These are phyloP conservation scores for Panicum virgatum DNA, from an alignment of 202 grass and related monocot species.

Conservation along the genomic window DNA sequence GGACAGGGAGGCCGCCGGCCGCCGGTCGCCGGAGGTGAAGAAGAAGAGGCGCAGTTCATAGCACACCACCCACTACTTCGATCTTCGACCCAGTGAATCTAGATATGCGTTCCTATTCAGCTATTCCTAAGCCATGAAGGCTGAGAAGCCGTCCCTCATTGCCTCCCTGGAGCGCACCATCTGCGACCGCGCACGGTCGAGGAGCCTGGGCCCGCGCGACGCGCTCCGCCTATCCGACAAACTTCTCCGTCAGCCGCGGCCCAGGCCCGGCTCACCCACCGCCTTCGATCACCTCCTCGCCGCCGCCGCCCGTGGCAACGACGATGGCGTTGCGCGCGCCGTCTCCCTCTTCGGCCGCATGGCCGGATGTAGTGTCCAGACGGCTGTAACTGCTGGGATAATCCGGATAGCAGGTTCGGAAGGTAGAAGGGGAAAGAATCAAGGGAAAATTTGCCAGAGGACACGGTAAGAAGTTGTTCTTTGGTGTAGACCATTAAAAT, in stretches of 20 bases:
- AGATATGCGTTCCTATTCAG: no score
- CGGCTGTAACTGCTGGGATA: no score
- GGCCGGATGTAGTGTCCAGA: no score
- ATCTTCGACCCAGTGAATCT: background rate
- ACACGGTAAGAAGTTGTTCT: no score
- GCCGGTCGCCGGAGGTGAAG: background rate
- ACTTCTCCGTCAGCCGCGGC: background rate
- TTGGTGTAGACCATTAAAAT: no score
- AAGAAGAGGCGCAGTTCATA: background rate
- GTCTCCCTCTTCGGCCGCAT: slow-evolving; percentile 24
- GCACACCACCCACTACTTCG: background rate
- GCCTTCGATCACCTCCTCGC: background rate
- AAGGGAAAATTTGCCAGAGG: no score
- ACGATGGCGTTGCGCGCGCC: background rate
- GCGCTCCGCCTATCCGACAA: slow-evolving; percentile 12
- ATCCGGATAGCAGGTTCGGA: no score
- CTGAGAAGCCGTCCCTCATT: background rate
- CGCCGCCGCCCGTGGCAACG: background rate
- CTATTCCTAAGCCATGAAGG: background rate
- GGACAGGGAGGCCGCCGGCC: background rate
- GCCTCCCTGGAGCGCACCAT: background rate
- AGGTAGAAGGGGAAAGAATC: no score
- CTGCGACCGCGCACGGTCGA: background rate
- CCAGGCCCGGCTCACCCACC: background rate
- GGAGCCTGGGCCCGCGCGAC: background rate